phyloP scores from a whole-genome alignment of 1,284 basidiomycete species.

The Cryptococcus maquisensis region DNA sequence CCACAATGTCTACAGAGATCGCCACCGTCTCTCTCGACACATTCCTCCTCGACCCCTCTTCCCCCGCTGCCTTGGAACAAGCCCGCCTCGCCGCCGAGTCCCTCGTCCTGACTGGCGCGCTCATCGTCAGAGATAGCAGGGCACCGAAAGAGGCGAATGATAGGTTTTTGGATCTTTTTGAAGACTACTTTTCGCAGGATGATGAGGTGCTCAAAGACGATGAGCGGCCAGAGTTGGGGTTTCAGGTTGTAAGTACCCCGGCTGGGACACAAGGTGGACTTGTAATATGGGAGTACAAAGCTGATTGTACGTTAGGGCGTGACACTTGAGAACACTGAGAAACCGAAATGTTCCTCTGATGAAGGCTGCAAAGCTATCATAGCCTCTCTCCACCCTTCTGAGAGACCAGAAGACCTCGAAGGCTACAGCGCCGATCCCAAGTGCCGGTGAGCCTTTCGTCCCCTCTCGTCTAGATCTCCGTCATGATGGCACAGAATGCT shows the following conservation, averaged over 20 bases:
- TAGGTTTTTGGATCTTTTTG: conserved; percentile 70
- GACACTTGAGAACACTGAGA: conserved; percentile 88
- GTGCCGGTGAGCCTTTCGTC: conserved; percentile 55
- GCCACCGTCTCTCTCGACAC: conserved; percentile 73
- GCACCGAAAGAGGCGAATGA: conserved; percentile 76
- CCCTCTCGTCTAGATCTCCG: background rate
- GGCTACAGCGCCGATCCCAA: conserved; percentile 79
- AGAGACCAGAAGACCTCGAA: conserved; percentile 69
- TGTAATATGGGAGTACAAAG: background rate
- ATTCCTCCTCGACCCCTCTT: conserved; percentile 57
- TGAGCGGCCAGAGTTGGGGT: conserved; percentile 67
- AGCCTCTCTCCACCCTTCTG: conserved; percentile 59
- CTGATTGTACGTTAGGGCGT: conserved; percentile 59
- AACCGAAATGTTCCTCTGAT: conserved; percentile 69
- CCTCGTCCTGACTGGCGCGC: conserved; percentile 68
- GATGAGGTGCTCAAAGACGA: conserved; percentile 62
- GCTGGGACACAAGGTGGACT: background rate
- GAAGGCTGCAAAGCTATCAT: conserved; percentile 45
- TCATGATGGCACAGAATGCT: background rate
- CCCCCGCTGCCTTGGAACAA: conserved; percentile 49
- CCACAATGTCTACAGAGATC: conserved; percentile 46
- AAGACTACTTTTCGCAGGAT: conserved; percentile 80
- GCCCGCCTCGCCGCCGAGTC: conserved; percentile 65
- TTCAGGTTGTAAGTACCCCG: conserved; percentile 45
- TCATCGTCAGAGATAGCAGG: conserved; percentile 73